Conservation (phyloP, 352 stramenopile genomes). For the Pythium inflatum region DNA sequence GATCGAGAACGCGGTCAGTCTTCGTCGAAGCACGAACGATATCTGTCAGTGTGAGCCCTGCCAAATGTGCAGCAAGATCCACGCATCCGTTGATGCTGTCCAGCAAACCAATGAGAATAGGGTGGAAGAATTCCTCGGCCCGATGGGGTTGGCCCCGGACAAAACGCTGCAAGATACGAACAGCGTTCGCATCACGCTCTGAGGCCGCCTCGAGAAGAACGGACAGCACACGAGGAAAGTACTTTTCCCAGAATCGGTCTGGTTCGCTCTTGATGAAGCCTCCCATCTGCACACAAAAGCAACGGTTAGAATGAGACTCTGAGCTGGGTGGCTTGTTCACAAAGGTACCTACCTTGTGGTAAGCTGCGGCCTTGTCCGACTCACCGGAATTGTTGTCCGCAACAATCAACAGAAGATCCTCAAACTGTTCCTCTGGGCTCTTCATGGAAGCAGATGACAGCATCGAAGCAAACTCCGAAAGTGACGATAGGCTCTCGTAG, state of each 20-base stretch:
- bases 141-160: slow-evolving; percentile 46
- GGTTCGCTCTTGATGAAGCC: slow-evolving; percentile 33
- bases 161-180: slow-evolving; percentile 61
- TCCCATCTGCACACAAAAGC: slow-evolving; percentile 23
- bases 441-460: slow-evolving; percentile 9
- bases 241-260: slow-evolving; percentile 30
- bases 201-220: slow-evolving; percentile 41
- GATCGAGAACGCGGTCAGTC: slow-evolving; percentile 41
- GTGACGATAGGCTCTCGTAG: slow-evolving; percentile 20
- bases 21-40: slow-evolving; percentile 42
- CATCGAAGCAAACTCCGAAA: slow-evolving; percentile 33
- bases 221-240: slow-evolving; percentile 28
- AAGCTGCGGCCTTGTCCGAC: slow-evolving; percentile 39
- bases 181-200: slow-evolving; percentile 49
- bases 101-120: slow-evolving; percentile 63
- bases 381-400: slow-evolving; percentile 57
- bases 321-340: neutral
- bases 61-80: slow-evolving; percentile 52
- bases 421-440: slow-evolving; percentile 38
- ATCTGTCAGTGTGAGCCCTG: slow-evolving; percentile 49
- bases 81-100: slow-evolving; percentile 47
- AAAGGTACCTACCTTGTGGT: slow-evolving; percentile 49
- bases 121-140: slow-evolving; percentile 55
- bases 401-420: slow-evolving; percentile 48
- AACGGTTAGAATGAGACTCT: neutral